Evolutionary conservation across 2,329 filamentous ascomycete genomes (phyloP), one percentile per base, ranked within the genome.

Genomic region (Fusarium phyllophilum): DNA sequence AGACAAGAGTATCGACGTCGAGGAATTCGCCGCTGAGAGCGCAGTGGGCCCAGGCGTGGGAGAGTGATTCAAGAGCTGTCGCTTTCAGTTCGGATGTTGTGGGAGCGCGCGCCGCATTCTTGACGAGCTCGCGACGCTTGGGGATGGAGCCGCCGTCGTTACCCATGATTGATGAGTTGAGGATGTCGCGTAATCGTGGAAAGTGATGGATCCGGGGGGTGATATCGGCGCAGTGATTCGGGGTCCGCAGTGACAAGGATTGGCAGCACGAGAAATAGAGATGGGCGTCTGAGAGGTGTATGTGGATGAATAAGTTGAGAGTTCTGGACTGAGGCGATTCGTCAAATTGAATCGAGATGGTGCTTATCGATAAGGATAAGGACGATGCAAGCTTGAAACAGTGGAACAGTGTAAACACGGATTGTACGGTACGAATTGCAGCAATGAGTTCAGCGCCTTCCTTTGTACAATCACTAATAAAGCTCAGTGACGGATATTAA

Each of bases 61-160:
- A 89, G 79, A 96, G 92, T 46, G 94, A 93, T 82, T 98, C 96
- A 80, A 93, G 91, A 75, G 92, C 92, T 14, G 93, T 92, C 74
- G 96, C 95, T 85, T 98, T 98, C 65, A 97, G 85, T 85, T 98
- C 93, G 52, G 94, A 92, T 34, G 94, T 89, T 39, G 93, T 97
- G 29, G 93, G 93, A 58, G 91, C 89, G 78, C 94, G 93, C 46
- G 95, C 94, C 34, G 95, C 94, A 83, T 96, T 93, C 84, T 97
- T 97, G 82, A 99, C 96, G 51, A 99, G 93, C 83, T 99, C 97
- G 79, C 95, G 93, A 38, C 97, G 94, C 73, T 93, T 98, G 10
- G 96, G 96, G 77, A 99, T 99, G 76, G 94, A 96, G 81, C 96
- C 96, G 77, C 96, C 96, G 82, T 99, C 96, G 85, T 99, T 99